Evolutionary conservation across 306 rosid species (phyloP).

Genomic region (Adenanthera pavonina): DNA sequence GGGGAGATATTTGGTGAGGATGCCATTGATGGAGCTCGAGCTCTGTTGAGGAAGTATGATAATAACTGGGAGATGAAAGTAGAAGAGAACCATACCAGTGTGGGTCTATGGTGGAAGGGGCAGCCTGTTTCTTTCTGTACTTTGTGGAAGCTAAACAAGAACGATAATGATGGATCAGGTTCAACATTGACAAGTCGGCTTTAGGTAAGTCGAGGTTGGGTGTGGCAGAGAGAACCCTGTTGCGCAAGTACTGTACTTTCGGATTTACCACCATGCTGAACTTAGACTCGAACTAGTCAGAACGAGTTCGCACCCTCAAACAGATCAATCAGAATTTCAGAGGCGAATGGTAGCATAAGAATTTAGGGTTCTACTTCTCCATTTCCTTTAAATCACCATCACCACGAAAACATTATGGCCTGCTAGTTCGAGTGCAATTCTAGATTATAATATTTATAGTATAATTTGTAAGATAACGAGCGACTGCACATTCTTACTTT

Average conservation of each 20-base stretch:
- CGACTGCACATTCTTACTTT: constrained; percentile 30
- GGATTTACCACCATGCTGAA: not conserved
- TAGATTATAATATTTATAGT: not conserved
- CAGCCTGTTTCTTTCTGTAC: constrained; percentile 84
- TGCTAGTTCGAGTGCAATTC: not conserved
- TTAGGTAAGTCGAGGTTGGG: constrained; percentile 5
- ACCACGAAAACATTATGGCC: not conserved
- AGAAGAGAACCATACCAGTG: constrained; percentile 64
- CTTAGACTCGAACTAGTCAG: not conserved
- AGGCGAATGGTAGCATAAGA: not conserved
- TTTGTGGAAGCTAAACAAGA: constrained; percentile 64
- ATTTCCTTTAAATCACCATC: constrained; percentile 4
- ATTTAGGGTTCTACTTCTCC: constrained; percentile 1
- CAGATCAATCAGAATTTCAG: not conserved
- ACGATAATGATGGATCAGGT: constrained; percentile 27
- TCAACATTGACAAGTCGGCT: constrained; percentile 29
- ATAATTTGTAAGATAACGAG: constrained; percentile 22
- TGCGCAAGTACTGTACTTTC: not conserved
- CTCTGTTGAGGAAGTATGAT: constrained; percentile 85
- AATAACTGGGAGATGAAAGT: constrained; percentile 83
- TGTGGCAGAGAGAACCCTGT: not conserved
- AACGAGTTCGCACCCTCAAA: not conserved
- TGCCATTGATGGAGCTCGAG: constrained; percentile 75
- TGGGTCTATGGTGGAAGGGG: constrained; percentile 83
- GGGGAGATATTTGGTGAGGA: constrained; percentile 67